Conservation (phyloP, 345 rosid species). For the Lumnitzera racemosa region DNA sequence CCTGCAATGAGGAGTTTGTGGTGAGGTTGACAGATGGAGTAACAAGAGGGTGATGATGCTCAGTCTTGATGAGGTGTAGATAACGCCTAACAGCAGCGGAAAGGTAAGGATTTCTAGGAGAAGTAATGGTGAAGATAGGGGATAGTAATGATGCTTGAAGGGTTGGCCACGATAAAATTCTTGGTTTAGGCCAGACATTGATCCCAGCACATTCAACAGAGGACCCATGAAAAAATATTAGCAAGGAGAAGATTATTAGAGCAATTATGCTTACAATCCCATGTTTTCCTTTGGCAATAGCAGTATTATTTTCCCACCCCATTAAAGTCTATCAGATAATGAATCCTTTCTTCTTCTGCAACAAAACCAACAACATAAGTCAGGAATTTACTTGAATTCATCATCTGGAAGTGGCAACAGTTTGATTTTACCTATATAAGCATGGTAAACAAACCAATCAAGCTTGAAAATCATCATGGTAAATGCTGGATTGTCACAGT, state of each 20-base stretch:
- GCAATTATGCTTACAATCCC: too few species aligned
- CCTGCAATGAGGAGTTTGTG: constrained; percentile 22
- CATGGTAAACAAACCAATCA: too few species aligned
- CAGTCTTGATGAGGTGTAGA: constrained; percentile 29
- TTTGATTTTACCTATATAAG: too few species aligned
- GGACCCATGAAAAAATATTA: constrained; percentile 2
- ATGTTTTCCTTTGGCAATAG: background rate
- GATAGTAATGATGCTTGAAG: constrained; percentile 39
- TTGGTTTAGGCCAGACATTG: constrained; percentile 76
- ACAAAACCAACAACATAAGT: too few species aligned
- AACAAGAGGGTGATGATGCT: constrained; percentile 42
- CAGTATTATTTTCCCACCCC: too few species aligned
- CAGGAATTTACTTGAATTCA: too few species aligned
- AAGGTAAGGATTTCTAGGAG: constrained; percentile 45
- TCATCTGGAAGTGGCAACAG: too few species aligned
- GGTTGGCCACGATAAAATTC: constrained; percentile 49
- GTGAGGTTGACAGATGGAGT: constrained; percentile 29
- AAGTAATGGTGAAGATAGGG: constrained; percentile 36
- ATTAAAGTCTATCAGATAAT: too few species aligned
- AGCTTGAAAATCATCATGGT: too few species aligned
- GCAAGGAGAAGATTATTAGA: background rate
- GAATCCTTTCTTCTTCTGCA: too few species aligned
- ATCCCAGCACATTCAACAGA: constrained; percentile 10
- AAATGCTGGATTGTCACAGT: too few species aligned
- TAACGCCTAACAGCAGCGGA: constrained; percentile 46